Evolutionary conservation across 23 red algal genomes (phyloP).

Genomic region (Gracilaria caudata): DNA sequence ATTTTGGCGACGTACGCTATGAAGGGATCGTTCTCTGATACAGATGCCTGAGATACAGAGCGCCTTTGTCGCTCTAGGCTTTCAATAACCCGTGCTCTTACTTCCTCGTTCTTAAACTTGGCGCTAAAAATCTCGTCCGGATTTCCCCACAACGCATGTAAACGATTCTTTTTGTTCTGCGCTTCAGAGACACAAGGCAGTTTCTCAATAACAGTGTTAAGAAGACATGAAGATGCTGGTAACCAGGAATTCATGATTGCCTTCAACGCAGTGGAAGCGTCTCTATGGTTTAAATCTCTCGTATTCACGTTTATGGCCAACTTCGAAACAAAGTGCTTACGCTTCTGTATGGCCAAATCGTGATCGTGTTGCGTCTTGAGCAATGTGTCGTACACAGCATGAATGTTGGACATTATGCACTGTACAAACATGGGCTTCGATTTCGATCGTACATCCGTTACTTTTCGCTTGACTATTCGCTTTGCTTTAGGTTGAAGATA

Average conservation of each 20-base stretch:
- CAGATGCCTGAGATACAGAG: constrained; percentile 35
- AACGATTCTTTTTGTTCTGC: constrained; percentile 48
- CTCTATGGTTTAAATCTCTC: constrained; percentile 88
- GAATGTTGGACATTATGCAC: constrained; percentile 89
- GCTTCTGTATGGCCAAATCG: constrained; percentile 61
- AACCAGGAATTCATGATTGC: constrained; percentile 95
- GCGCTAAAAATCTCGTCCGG: not conserved
- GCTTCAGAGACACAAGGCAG: constrained; percentile 75
- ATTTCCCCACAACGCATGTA: constrained; percentile 73
- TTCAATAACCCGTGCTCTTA: constrained; percentile 16
- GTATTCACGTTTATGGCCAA: constrained; percentile 73
- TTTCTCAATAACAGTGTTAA: constrained; percentile 81
- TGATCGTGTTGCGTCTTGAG: constrained; percentile 45
- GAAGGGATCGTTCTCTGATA: constrained; percentile 29
- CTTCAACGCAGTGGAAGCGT: constrained; percentile 73
- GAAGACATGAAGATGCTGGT: constrained; percentile 75
- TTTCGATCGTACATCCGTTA: constrained; percentile 27
- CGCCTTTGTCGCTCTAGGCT: constrained; percentile 31
- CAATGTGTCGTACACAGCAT: constrained; percentile 78
- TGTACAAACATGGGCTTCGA: constrained; percentile 94
- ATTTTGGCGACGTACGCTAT: constrained; percentile 84
- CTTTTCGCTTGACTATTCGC: constrained; percentile 65
- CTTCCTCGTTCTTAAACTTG: not conserved
- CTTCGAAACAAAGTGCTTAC: constrained; percentile 76
- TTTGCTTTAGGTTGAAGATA: constrained; percentile 85